phyloP scores from a whole-genome alignment of 2,329 filamentous ascomycete genomes.

The Alternaria brassicae region DNA sequence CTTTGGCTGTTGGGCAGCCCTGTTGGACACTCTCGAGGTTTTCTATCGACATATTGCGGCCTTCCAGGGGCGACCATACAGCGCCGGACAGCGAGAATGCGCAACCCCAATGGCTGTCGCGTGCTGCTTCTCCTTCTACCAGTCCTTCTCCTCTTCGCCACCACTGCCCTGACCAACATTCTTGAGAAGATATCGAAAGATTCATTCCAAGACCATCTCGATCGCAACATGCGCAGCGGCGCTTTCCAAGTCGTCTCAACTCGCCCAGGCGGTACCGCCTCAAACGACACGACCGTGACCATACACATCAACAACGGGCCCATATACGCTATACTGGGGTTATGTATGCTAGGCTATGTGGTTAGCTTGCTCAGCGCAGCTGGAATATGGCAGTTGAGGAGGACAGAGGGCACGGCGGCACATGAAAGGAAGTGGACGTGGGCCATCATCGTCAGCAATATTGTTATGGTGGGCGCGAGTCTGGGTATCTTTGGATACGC shows the following conservation, averaged over 20 bases:
- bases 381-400: constrained; percentile 42
- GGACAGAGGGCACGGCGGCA: constrained; percentile 30
- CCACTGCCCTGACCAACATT: constrained; percentile 27
- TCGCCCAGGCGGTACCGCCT: constrained; percentile 8
- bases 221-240: constrained; percentile 22
- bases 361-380: constrained; percentile 29
- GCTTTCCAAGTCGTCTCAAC: constrained; percentile 19
- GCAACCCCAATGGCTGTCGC: constrained; percentile 30
- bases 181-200: constrained; percentile 38
- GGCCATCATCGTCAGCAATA: constrained; percentile 27
- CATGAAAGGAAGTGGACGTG: constrained; percentile 39
- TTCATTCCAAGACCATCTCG: constrained; percentile 20
- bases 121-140: constrained; percentile 31
- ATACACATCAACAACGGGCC: constrained; percentile 25
- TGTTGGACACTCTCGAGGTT: background rate
- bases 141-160: constrained; percentile 31
- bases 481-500: constrained; percentile 32
- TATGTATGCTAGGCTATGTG: constrained; percentile 25
- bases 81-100: constrained; percentile 20
- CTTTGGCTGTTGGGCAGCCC: background rate
- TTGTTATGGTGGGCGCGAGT: constrained; percentile 22
- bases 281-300: constrained; percentile 17
- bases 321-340: constrained; percentile 25
- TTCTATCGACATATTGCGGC: background rate
- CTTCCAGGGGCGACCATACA: background rate